Base-by-base conservation (phyloP, 345 rosid species). In the Boechera retrofracta region DNA sequence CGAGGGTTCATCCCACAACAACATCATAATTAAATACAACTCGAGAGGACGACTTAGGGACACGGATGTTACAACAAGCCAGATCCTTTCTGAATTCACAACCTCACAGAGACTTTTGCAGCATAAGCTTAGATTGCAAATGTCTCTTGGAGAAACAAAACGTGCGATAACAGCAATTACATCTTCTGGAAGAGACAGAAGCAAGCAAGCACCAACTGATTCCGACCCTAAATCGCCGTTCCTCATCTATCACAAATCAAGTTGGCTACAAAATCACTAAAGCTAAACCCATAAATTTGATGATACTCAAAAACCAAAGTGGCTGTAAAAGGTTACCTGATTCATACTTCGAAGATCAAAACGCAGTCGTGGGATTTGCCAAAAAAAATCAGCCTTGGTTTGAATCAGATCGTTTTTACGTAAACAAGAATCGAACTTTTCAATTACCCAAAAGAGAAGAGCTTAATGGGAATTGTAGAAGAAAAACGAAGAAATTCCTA, bases 101-200 rank as follows among this genome's bases (percentile, higher is more conserved):
- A 85, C 79, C 7, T 49, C 73, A 69, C 61, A 70, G 13, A 92
- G 64, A 80, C 83, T 82, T 73, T 75, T 87, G 83, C 95, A 89
- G 71, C 91, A 81, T 26, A 87, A 38, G 72, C 88, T 82, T 39
- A 93, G 88, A 80, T 82, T 88, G 52, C 87, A 89, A 5, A 89
- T 18, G 73, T 89, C 93, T 56, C 77, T 81, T 11, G 89, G 90
- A 2, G 82, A 79, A 63, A 92, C 83, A 71, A 80, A 85, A 26
- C 84, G 86, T 0, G 87, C 85, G 7, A 89, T 76, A 56, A 86
- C 78, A 55, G 86, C 75, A 77, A 89, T 82, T 15, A 92, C 79
- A 65, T 92, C 95, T 80, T 89, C 93, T 9, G 95, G 97, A 47
- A 92, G 81, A 55, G 84, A 85, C 45, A 84, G 73, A 36, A 88